Evolutionary conservation across 257 asterid genomes (phyloP), one percentile per base, ranked within the genome.

Genomic region (Solanum stenotomum): DNA sequence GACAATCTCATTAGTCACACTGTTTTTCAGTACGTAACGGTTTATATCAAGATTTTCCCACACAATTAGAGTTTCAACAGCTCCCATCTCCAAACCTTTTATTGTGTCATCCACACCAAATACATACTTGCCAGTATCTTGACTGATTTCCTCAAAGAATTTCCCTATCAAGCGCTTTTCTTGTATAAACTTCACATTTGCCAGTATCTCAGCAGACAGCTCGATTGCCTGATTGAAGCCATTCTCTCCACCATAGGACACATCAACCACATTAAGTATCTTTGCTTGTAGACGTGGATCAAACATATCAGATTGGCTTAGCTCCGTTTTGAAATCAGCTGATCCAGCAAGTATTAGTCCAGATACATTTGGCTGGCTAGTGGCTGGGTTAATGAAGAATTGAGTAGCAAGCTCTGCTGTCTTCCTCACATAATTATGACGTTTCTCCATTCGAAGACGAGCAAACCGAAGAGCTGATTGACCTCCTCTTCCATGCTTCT

Each of bases 401-500:
- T 92, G 94, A 10, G 94, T 92, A 40, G 94, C 94, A 49, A 92
- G 90, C 89, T 92, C 94, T 31, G 94, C 94, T 1, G 94, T 89
- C 87, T 92, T 92, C 86, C 94, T 89, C 8, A 90, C 92, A 88
- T 92, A 90, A 85, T 92, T 92, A 84, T 90, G 93, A 10, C 93
- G 92, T 88, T 92, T 92, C 88, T 92, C 93, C 92, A 92, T 89
- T 84, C 94, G 91, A 29, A 92, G 91, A 89, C 92, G 94, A 79
- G 94, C 94, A 49, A 90, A 92, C 34, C 92, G 91, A 74, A 92
- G 92, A 42, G 94, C 94, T 31, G 94, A 92, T 85, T 90, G 94
- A 77, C 92, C 94, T 86, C 94, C 94, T 86, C 92, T 90, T 56
- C 94, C 94, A 20, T 92, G 94, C 77, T 92, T 92, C 87, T 92